Percentiles rank a stretch among this genome's conserved stretches.
phyloP scores from a whole-genome alignment of 208 protist genomes.

The Trypanosoma scelopori region DNA sequence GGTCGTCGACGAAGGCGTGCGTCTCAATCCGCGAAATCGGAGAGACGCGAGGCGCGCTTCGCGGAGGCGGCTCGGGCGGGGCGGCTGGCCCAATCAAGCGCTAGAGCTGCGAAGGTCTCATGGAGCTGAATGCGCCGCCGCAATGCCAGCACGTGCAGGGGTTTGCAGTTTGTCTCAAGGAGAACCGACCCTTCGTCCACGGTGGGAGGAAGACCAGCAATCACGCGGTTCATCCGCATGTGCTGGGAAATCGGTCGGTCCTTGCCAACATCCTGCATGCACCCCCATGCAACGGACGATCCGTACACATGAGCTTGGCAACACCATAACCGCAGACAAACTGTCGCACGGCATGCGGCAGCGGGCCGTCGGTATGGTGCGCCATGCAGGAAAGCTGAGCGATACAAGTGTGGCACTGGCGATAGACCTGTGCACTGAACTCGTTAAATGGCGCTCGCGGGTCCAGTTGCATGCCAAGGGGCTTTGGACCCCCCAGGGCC shows the following conservation, averaged over 20 bases:
- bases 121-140: background rate
- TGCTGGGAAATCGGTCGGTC: background rate
- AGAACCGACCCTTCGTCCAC: background rate
- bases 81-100: background rate
- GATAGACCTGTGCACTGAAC: background rate
- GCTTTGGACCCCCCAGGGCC: background rate
- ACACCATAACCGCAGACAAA: conserved; percentile 10
- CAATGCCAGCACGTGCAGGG: background rate
- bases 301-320: conserved; percentile 2
- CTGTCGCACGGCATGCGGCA: background rate
- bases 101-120: background rate
- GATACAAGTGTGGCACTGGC: background rate
- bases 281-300: background rate
- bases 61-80: background rate
- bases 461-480: conserved; percentile 15
- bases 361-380: background rate
- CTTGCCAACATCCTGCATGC: background rate
- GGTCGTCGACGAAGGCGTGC: conserved; percentile 6
- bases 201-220: background rate
- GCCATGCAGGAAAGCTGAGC: background rate
- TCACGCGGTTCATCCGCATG: background rate
- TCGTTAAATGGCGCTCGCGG: background rate
- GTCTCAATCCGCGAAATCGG: background rate
- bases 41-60: background rate
- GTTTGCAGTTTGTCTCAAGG: background rate